phyloP scores from a whole-genome alignment of 495 filamentous ascomycete species.

The Penicillium simplicissimum region DNA sequence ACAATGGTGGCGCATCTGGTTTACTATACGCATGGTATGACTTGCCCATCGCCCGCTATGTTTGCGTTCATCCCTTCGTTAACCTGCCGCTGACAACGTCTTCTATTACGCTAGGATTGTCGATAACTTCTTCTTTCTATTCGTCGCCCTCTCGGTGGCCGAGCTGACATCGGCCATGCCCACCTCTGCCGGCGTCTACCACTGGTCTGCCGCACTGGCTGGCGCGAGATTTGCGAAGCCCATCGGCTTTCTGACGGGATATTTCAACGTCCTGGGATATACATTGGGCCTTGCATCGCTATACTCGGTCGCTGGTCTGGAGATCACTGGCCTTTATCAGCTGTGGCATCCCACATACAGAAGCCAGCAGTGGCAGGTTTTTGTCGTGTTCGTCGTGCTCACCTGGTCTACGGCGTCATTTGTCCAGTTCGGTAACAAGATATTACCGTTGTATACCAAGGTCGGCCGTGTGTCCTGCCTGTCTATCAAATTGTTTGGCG shows the following conservation, averaged over 20 bases:
- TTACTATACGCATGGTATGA: constrained; percentile 13
- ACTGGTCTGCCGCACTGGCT: constrained; percentile 14
- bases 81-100: not conserved
- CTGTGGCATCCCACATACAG: constrained; percentile 9
- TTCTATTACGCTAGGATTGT: constrained; percentile 5
- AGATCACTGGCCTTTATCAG: constrained; percentile 13
- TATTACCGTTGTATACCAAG: constrained; percentile 12
- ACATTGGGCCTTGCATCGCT: constrained; percentile 12
- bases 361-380: constrained; percentile 11
- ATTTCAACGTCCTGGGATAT: constrained; percentile 14
- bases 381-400: constrained; percentile 13
- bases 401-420: constrained; percentile 13
- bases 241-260: constrained; percentile 11
- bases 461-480: constrained; percentile 5
- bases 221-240: constrained; percentile 9
- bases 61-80: not conserved
- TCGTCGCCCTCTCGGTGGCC: constrained; percentile 12
- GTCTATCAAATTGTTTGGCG: not conserved
- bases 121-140: constrained; percentile 16
- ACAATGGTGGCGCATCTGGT: constrained; percentile 13
- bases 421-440: constrained; percentile 14
- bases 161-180: constrained; percentile 16
- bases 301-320: constrained; percentile 11
- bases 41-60: too few species aligned
- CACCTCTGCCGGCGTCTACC: constrained; percentile 13